Conservation (phyloP, 2,329 filamentous ascomycete genomes). For the Colletotrichum plurivorum region DNA sequence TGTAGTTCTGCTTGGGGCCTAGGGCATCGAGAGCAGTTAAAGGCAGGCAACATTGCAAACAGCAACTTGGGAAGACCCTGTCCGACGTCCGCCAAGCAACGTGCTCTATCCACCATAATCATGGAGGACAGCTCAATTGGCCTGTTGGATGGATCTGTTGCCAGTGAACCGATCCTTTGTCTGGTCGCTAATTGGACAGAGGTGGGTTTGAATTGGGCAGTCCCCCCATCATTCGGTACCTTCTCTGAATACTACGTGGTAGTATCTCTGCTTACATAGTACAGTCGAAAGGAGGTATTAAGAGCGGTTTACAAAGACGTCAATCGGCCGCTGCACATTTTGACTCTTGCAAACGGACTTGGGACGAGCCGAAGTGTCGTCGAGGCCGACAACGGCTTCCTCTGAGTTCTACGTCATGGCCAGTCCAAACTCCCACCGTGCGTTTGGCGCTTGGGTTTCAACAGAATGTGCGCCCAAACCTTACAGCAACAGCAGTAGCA, state of each 20-base stretch:
- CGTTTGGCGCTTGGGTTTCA: slow-evolving; percentile 40
- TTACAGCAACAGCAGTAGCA: slow-evolving; percentile 24
- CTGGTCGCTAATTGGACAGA: slow-evolving; percentile 4
- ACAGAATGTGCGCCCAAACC: slow-evolving; percentile 36
- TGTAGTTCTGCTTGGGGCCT: too few species aligned
- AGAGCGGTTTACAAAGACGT: too few species aligned
- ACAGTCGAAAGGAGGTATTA: too few species aligned
- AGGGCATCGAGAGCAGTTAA: too few species aligned
- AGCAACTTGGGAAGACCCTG: too few species aligned
- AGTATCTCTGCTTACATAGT: too few species aligned
- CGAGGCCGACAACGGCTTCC: not conserved
- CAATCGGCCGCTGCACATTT: not conserved
- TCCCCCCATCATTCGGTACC: not conserved
- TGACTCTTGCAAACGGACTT: not conserved
- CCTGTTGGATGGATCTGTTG: not conserved
- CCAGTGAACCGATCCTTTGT: slow-evolving; percentile 1
- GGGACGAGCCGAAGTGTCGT: not conserved
- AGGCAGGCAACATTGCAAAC: too few species aligned
- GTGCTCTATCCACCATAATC: not conserved
- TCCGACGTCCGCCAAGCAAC: not conserved
- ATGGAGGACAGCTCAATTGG: not conserved
- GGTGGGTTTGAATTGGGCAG: not conserved
- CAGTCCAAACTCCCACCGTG: slow-evolving; percentile 27
- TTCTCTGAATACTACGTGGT: too few species aligned
- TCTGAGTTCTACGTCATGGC: slow-evolving; percentile 29